These are phyloP conservation scores for Metschnikowia lunata DNA, from an alignment of 805 yeast genomes.

Conservation along the genomic window DNA sequence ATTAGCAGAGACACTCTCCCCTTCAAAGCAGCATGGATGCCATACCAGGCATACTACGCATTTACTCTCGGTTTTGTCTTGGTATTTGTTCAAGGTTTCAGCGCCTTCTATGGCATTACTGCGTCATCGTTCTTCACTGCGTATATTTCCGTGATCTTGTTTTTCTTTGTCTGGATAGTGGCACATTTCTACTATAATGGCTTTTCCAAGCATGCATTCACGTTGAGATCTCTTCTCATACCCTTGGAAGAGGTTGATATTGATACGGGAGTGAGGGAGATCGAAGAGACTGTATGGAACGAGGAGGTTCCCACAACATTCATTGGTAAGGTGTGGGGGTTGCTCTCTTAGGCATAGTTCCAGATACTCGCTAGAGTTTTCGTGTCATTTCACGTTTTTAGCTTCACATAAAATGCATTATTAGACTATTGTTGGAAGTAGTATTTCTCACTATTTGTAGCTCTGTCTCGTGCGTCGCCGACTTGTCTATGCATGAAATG, in stretches of 20 bases:
- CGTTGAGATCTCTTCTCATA: constrained; percentile 38
- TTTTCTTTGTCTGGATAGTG: constrained; percentile 49
- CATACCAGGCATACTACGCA: constrained; percentile 62
- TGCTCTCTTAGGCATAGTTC: constrained; percentile 11
- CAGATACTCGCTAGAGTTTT: background rate
- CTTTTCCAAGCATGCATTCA: constrained; percentile 24
- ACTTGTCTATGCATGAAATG: too few species aligned
- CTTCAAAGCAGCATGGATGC: constrained; percentile 69
- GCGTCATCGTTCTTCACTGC: constrained; percentile 62
- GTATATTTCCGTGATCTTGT: constrained; percentile 64
- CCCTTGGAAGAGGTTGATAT: constrained; percentile 62
- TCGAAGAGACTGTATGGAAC: constrained; percentile 58
- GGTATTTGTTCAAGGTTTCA: constrained; percentile 68
- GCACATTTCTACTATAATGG: constrained; percentile 52
- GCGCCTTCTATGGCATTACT: constrained; percentile 52
- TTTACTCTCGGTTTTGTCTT: constrained; percentile 50
- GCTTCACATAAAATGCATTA: background rate
- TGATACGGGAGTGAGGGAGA: constrained; percentile 60
- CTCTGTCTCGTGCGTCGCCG: too few species aligned
- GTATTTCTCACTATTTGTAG: too few species aligned
- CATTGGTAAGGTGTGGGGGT: constrained; percentile 55
- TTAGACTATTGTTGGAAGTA: background rate
- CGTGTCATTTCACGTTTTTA: background rate
- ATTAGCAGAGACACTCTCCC: constrained; percentile 68
- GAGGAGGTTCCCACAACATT: constrained; percentile 40